Evolutionary conservation across 257 asterid species (phyloP).

Genomic region (Datura wrightii): DNA sequence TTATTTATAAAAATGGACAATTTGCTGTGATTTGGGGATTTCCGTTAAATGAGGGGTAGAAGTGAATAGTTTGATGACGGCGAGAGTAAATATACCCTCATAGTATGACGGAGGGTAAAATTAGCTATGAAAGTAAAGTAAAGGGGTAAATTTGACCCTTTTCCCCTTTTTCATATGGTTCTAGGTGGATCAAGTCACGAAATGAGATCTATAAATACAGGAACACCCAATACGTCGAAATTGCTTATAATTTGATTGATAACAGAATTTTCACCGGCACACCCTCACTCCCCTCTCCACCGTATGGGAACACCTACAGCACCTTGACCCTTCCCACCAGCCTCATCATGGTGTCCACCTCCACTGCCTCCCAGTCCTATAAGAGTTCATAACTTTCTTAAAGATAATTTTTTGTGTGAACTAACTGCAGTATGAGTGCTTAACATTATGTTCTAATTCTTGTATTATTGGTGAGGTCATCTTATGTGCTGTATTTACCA

Average conservation of each 20-base stretch:
- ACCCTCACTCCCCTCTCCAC: conserved; percentile 1
- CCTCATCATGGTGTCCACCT: not conserved
- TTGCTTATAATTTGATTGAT: not conserved
- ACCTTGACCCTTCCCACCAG: conserved; percentile 2
- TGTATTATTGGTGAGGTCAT: not conserved
- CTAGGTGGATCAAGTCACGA: conserved; percentile 6
- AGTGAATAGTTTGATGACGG: too few relatives aligned
- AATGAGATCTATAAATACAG: not conserved
- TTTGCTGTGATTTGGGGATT: too few relatives aligned
- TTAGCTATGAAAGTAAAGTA: too few relatives aligned
- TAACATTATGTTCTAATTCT: not conserved
- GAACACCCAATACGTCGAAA: not conserved
- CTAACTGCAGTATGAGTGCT: not conserved
- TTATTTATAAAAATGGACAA: too few relatives aligned
- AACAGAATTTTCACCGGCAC: not conserved
- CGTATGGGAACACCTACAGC: not conserved
- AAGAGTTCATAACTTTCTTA: not conserved
- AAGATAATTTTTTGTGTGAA: not conserved
- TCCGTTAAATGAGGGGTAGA: too few relatives aligned
- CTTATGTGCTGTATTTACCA: conserved; percentile 5
- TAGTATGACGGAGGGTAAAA: too few relatives aligned
- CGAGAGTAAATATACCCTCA: too few relatives aligned
- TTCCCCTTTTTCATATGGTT: not conserved
- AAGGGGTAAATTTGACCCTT: too few relatives aligned
- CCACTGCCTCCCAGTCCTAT: not conserved